These are phyloP conservation scores for Protomyces macrosporus DNA, from an alignment of 1,139 yeast genomes.

Conservation along the genomic window DNA sequence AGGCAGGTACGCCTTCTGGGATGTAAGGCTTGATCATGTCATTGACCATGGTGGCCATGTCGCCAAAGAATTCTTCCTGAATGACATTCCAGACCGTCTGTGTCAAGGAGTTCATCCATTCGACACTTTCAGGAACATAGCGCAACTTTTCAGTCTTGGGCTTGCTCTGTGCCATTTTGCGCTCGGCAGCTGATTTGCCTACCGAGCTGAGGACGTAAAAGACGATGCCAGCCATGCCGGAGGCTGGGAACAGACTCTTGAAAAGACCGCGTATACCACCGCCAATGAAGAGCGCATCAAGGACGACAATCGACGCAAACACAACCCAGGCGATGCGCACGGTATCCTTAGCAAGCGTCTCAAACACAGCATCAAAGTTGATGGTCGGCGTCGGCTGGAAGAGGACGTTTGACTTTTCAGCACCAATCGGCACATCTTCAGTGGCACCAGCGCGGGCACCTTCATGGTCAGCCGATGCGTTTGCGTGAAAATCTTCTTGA, in stretches of 20 bases:
- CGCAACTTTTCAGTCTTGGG: slow-evolving; percentile 16
- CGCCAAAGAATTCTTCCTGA: slow-evolving; percentile 17
- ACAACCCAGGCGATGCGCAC: slow-evolving; percentile 7
- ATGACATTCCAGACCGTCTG: slow-evolving; percentile 21
- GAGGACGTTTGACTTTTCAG: slow-evolving; percentile 22
- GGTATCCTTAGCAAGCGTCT: slow-evolving; percentile 15
- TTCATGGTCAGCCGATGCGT: background rate
- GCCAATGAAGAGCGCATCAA: slow-evolving; percentile 17
- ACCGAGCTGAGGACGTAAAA: slow-evolving; percentile 7
- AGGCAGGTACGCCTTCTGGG: slow-evolving; percentile 10
- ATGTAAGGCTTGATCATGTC: slow-evolving; percentile 19
- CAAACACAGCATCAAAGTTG: slow-evolving; percentile 20
- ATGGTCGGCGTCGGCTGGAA: slow-evolving; percentile 24
- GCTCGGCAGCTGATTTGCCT: slow-evolving; percentile 14
- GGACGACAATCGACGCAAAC: slow-evolving; percentile 11
- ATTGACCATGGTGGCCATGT: slow-evolving; percentile 12
- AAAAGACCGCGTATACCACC: slow-evolving; percentile 20
- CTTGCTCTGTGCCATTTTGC: slow-evolving; percentile 9
- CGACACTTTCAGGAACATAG: slow-evolving; percentile 23
- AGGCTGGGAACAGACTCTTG: slow-evolving; percentile 22
- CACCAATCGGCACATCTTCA: slow-evolving; percentile 22
- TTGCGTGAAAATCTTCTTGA: background rate
- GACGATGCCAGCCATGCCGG: slow-evolving; percentile 22
- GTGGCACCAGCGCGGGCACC: slow-evolving; percentile 20
- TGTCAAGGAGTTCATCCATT: slow-evolving; percentile 23